Conservation (phyloP, 768 basidiomycete genomes). For the Suillus placidus region DNA sequence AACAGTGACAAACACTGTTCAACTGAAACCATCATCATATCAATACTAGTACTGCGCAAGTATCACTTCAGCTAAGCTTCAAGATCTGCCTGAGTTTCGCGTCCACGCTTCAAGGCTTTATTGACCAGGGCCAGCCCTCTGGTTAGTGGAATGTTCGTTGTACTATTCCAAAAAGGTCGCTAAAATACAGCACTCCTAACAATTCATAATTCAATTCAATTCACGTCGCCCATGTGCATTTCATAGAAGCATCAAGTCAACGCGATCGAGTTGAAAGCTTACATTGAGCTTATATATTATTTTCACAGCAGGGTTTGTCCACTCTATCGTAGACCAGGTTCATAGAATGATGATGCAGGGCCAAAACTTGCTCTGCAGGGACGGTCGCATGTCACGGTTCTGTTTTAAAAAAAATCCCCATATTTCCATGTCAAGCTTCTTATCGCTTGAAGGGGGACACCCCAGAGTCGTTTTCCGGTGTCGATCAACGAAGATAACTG, state of each 20-base stretch:
- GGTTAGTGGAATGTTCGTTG: neutral
- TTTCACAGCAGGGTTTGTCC: constrained; percentile 7
- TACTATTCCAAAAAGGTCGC: neutral
- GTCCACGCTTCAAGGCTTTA: neutral
- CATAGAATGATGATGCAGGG: constrained; percentile 4
- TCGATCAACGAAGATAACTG: neutral
- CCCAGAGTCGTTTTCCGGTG: neutral
- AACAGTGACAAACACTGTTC: neutral
- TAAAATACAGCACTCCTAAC: neutral
- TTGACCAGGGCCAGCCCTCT: neutral
- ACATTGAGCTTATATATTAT: neutral
- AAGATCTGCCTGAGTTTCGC: neutral
- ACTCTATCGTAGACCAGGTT: neutral
- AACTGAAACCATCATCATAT: neutral
- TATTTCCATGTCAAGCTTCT: neutral
- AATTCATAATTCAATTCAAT: neutral
- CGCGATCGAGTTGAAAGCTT: neutral
- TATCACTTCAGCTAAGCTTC: neutral
- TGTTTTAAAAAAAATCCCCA: neutral
- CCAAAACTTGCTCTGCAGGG: neutral
- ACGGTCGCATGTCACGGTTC: neutral
- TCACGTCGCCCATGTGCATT: neutral
- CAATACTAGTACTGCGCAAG: neutral
- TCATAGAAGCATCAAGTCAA: neutral
- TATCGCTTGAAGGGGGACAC: neutral